A percentile compares a stretch with the other conserved stretches of the same genome.
Evolutionary conservation across 108 stramenopile species (phyloP).

Genomic region (Pseudonitzschia delicatissima): DNA sequence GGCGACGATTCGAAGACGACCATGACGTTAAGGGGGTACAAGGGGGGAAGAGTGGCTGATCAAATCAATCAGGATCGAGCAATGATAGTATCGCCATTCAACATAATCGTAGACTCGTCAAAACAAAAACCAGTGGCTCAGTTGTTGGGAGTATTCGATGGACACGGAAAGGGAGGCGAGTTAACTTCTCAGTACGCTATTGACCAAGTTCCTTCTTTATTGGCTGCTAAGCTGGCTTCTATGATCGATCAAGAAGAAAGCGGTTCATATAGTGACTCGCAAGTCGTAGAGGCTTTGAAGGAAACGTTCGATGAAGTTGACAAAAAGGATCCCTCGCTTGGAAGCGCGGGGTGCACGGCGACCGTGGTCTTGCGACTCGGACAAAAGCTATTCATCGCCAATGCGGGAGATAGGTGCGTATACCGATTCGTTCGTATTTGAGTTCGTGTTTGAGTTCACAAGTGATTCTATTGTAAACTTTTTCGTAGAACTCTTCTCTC

Average conservation of each 20-base stretch:
- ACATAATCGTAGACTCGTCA: neutral
- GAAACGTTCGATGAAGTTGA: conserved; percentile 78
- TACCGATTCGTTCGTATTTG: neutral
- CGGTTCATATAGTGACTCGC: conserved; percentile 15
- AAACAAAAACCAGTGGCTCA: conserved; percentile 16
- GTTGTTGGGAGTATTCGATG: conserved; percentile 83
- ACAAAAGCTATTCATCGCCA: conserved; percentile 68
- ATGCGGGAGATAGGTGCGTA: conserved; percentile 65
- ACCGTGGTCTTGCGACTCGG: conserved; percentile 61
- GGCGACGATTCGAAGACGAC: conserved; percentile 38
- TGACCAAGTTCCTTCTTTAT: conserved; percentile 48
- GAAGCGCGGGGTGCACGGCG: conserved; percentile 73
- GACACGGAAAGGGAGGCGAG: conserved; percentile 74
- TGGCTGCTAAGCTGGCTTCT: conserved; percentile 47
- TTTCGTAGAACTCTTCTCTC: neutral
- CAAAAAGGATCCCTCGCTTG: conserved; percentile 52
- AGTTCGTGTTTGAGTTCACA: too few species aligned
- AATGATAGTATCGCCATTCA: conserved; percentile 47
- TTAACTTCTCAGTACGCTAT: conserved; percentile 66
- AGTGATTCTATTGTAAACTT: neutral
- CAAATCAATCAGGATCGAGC: conserved; percentile 75
- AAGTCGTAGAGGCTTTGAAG: conserved; percentile 41
- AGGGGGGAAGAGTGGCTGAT: conserved; percentile 37
- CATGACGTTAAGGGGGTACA: conserved; percentile 59
- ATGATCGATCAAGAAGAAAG: neutral